Evolutionary conservation across 306 rosid genomes (phyloP).

Genomic region (Mimosa pudica): DNA sequence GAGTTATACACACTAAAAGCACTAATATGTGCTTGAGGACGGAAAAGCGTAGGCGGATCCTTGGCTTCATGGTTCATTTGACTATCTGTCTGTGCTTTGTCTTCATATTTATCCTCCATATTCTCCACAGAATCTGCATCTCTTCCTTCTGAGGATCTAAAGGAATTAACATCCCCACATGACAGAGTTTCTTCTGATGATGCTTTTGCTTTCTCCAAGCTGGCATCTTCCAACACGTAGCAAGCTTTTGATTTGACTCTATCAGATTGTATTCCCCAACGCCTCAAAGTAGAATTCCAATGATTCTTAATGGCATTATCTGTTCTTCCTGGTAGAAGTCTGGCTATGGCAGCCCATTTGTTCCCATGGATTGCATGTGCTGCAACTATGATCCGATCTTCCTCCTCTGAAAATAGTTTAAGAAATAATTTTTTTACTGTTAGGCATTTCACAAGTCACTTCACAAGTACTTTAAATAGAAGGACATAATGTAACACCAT

Average conservation of each 20-base stretch:
- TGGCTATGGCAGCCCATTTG: constrained; percentile 73
- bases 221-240: constrained; percentile 53
- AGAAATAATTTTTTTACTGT: neutral
- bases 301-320: constrained; percentile 77
- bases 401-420: constrained; percentile 68
- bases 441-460: neutral
- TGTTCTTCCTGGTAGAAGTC: constrained; percentile 71
- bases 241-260: constrained; percentile 62
- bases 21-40: constrained; percentile 81
- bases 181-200: constrained; percentile 92
- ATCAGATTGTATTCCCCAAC: constrained; percentile 49
- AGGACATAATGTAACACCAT: neutral
- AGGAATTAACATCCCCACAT: constrained; percentile 76
- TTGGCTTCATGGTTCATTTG: constrained; percentile 49
- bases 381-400: constrained; percentile 79
- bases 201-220: constrained; percentile 82
- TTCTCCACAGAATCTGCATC: constrained; percentile 63
- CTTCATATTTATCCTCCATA: constrained; percentile 55
- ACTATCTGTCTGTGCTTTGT: constrained; percentile 46
- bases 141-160: constrained; percentile 72
- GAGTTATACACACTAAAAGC: constrained; percentile 73
- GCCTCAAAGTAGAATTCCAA: constrained; percentile 76
- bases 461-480: neutral
- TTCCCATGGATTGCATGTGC: constrained; percentile 86
- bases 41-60: constrained; percentile 67